Base-by-base conservation (phyloP, 2,329 filamentous ascomycete species). In the Fusarium hainanense region DNA sequence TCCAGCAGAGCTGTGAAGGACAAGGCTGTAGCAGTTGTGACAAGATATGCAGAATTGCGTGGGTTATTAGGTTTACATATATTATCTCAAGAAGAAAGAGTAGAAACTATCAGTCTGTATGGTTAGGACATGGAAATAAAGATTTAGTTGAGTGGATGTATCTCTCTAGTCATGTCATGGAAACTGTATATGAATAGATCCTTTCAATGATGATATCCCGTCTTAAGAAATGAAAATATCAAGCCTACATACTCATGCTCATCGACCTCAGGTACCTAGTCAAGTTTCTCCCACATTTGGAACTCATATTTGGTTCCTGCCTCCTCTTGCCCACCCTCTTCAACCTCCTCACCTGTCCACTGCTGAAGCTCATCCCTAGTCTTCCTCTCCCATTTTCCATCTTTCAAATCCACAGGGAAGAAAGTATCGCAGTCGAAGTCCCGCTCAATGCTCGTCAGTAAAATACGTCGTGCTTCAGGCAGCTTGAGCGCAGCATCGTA, bases 391-490 rank as follows among this genome's bases (percentile, higher is more conserved):
- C 92, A 94, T 13, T 80, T 80, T 4, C 82, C 75, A n/a, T 51
- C 66, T 71, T 70, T 81, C 61, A 93, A 75, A 51, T 81, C 77
- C n/a, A 92, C 76, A 2, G 90, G 87, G 73, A 97, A 94, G 73
- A 88, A 89, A 0, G 90, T 90, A 78, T 96, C 93, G 76, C 92
- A 94, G 60, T 91, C 90, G 79, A 90, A 95, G 49, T 93, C 91
- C 6, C 81, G 82, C 69, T 85, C 76, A 37, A 97, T 87, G 68
- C 87, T 85, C 52, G 93, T 96, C 69, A 95, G 81, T 65, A 96
- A 79, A 57, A 96, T 86, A 42, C 89, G 82, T 73, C 82, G 85
- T 43, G 89, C 84, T 77, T 89, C 85, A 43, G 79, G 77, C 60
- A 89, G 74, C 71, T 81, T 77, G 76, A 98, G 82, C 16, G 93